Evolutionary conservation across 1,284 basidiomycete species (phyloP).

Genomic region (Acaromyces ingoldii): DNA sequence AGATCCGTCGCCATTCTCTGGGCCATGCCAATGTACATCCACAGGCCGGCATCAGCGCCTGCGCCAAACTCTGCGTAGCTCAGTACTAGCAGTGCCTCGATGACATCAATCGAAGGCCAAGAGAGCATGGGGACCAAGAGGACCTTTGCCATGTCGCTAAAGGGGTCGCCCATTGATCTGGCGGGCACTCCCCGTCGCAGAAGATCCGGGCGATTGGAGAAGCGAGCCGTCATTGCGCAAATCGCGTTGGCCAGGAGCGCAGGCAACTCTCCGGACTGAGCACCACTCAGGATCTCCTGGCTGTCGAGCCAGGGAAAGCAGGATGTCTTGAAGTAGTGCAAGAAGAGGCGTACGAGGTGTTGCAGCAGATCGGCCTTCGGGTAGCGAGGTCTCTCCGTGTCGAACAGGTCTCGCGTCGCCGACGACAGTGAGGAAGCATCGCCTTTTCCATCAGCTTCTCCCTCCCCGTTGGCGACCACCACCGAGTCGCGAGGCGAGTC

Average conservation of each 20-base stretch:
- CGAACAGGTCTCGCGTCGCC: slow-evolving; percentile 32
- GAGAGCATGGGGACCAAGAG: slow-evolving; percentile 40
- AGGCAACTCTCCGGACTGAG: slow-evolving; percentile 28
- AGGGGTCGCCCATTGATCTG: slow-evolving; percentile 33
- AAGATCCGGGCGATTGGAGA: slow-evolving; percentile 30
- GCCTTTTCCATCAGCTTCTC: not conserved
- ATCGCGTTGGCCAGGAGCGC: slow-evolving; percentile 39
- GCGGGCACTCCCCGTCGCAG: slow-evolving; percentile 15
- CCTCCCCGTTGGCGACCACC: too few species aligned
- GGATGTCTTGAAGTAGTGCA: slow-evolving; percentile 30
- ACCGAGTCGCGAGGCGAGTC: too few species aligned
- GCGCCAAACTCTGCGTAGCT: slow-evolving; percentile 39
- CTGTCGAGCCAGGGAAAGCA: slow-evolving; percentile 38
- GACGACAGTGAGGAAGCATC: slow-evolving; percentile 18
- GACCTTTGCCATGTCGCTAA: slow-evolving; percentile 43
- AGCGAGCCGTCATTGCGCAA: slow-evolving; percentile 34
- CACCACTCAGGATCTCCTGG: slow-evolving; percentile 25
- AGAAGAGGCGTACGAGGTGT: slow-evolving; percentile 29
- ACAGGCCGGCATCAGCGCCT: slow-evolving; percentile 34
- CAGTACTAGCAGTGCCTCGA: slow-evolving; percentile 34
- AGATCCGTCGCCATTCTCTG: slow-evolving; percentile 37
- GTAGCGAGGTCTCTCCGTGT: slow-evolving; percentile 35
- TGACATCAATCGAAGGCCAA: slow-evolving; percentile 38
- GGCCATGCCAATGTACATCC: slow-evolving; percentile 44
- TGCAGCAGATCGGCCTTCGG: slow-evolving; percentile 29